These are phyloP conservation scores for Lactarius indigo DNA, from an alignment of 768 basidiomycete genomes.

Conservation along the genomic window DNA sequence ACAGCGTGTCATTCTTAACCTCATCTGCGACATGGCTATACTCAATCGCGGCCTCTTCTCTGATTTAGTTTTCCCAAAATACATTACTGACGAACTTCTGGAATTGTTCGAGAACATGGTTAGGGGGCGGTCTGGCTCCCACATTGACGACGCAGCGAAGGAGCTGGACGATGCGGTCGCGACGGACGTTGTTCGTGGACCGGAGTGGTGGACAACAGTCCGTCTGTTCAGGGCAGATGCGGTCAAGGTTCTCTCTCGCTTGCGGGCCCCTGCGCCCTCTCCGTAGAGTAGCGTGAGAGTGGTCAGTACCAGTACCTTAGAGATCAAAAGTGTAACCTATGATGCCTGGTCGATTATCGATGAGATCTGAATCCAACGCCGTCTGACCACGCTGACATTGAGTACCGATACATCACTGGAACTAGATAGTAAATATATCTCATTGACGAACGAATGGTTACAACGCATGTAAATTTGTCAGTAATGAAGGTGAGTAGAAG, in stretches of 20 bases:
- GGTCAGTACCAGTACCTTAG: neutral
- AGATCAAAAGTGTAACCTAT: neutral
- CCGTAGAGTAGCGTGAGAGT: neutral
- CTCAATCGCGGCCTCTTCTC: neutral
- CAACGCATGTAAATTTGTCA: neutral
- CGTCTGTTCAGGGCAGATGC: neutral
- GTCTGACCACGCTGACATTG: too few species aligned
- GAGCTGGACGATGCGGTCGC: neutral
- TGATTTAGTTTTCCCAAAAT: neutral
- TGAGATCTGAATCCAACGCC: too few species aligned
- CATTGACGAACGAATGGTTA: neutral
- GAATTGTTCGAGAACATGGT: neutral
- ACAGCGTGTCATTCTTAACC: slow-evolving; percentile 28
- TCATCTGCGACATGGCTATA: slow-evolving; percentile 24
- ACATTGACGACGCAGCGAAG: neutral
- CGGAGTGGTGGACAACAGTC: neutral
- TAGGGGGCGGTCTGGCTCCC: neutral
- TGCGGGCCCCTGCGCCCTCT: neutral
- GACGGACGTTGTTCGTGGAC: neutral
- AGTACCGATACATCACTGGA: neutral
- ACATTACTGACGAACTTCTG: slow-evolving; percentile 4
- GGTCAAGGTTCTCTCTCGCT: neutral
- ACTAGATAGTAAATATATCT: neutral
- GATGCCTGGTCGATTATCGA: neutral
- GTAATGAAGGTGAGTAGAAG: too few species aligned